Percentiles rank a stretch among this genome's conserved stretches.
Evolutionary conservation across 1,284 basidiomycete species (phyloP).

Genomic region (Malassezia brasiliensis): DNA sequence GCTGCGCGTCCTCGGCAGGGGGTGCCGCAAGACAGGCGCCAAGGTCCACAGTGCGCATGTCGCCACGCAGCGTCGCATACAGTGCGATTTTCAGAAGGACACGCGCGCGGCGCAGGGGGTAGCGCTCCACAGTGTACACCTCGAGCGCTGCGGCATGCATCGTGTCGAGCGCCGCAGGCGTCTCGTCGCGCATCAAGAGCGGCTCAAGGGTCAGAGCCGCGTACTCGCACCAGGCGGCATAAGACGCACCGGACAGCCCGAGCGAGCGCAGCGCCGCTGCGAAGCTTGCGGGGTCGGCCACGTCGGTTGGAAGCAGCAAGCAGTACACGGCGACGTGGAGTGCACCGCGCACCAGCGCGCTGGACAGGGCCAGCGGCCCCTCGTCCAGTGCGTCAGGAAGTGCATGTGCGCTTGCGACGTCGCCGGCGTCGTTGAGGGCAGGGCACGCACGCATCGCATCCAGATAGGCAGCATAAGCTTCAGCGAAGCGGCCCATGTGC

Average conservation of each 20-base stretch:
- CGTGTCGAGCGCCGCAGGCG: slow-evolving; percentile 17
- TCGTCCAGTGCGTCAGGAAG: slow-evolving; percentile 11
- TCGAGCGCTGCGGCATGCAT: slow-evolving; percentile 15
- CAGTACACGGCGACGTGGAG: slow-evolving; percentile 26
- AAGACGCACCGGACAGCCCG: not conserved
- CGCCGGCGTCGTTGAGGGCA: not conserved
- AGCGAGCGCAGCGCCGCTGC: slow-evolving; percentile 9
- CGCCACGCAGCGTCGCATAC: not conserved
- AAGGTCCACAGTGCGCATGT: not conserved
- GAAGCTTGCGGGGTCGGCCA: slow-evolving; percentile 14
- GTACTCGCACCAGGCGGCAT: slow-evolving; percentile 25
- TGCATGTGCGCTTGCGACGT: too few species aligned
- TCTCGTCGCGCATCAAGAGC: slow-evolving; percentile 23
- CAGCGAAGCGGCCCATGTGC: slow-evolving; percentile 8
- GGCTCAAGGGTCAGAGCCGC: slow-evolving; percentile 18
- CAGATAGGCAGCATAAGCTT: slow-evolving; percentile 6
- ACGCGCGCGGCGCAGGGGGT: slow-evolving; percentile 26
- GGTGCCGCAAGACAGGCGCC: not conserved
- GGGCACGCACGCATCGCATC: not conserved
- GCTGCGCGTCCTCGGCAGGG: not conserved
- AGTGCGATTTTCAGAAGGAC: slow-evolving; percentile 3
- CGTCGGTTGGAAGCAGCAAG: slow-evolving; percentile 17
- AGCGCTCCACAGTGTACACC: slow-evolving; percentile 11
- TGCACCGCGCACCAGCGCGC: slow-evolving; percentile 13
- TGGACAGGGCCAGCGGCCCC: slow-evolving; percentile 4